A percentile compares a stretch with the other conserved stretches of the same genome.
Conservation (phyloP, 805 yeast genomes). For the Priceomyces medius region DNA sequence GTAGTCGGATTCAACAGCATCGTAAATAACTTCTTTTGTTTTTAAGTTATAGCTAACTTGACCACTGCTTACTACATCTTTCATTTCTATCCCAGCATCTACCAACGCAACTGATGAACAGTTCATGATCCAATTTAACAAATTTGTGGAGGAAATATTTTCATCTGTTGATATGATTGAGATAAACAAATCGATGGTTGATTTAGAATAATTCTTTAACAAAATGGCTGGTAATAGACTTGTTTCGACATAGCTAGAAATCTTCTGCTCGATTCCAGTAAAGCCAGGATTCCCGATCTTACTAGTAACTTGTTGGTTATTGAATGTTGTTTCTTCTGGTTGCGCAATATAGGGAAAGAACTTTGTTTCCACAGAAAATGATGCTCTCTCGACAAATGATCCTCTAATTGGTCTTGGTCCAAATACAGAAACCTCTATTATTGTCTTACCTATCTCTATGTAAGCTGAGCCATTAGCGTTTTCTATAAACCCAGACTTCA, state of each 20-base stretch:
- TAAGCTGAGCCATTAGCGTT: constrained; percentile 84
- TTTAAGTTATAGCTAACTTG: constrained; percentile 26
- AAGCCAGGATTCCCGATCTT: constrained; percentile 31
- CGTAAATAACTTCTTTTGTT: constrained; percentile 15
- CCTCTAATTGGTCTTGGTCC: constrained; percentile 90
- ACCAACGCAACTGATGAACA: constrained; percentile 72
- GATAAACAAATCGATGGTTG: constrained; percentile 77
- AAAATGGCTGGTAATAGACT: constrained; percentile 53
- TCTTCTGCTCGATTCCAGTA: constrained; percentile 44
- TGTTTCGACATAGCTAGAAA: constrained; percentile 52
- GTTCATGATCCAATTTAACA: constrained; percentile 55
- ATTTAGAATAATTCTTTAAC: constrained; percentile 80
- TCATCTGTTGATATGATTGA: constrained; percentile 55
- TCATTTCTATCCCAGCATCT: constrained; percentile 80
- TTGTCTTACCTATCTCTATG: constrained; percentile 62
- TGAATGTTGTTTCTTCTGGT: constrained; percentile 33
- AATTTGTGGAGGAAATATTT: constrained; percentile 32
- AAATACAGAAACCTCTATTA: constrained; percentile 68
- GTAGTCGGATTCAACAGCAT: constrained; percentile 12
- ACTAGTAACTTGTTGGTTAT: constrained; percentile 18
- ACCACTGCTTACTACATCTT: constrained; percentile 74
- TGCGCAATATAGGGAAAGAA: constrained; percentile 50
- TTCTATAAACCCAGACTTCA: constrained; percentile 62
- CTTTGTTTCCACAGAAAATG: constrained; percentile 59
- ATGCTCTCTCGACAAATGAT: constrained; percentile 64